Evolutionary conservation across 2,329 filamentous ascomycete genomes (phyloP), one percentile per base, ranked within the genome.

Genomic region (Diaporthe vaccinii): DNA sequence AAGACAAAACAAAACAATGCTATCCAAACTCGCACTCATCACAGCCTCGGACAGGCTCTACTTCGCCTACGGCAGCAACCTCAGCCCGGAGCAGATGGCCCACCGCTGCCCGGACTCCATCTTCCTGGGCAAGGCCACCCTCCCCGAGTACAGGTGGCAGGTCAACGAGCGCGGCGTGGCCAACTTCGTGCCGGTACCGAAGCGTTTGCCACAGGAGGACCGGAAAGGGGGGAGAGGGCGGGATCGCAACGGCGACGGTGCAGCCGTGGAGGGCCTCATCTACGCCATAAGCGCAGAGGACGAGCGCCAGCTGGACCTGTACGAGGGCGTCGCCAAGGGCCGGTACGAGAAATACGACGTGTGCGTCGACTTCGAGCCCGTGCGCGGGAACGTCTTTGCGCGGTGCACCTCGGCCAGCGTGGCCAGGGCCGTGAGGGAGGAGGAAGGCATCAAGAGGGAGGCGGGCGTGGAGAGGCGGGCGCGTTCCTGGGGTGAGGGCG

Each of bases 11-110:
- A 14, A 12, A 4, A n/a, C 3, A 14, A 67, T 67, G 61, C 20
- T 67, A 34, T 20, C 41, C 61, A 9, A 49, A 20, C 41, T 34
- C 44, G 10, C 41, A 25, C 61, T 67, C 61, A 67, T 67, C 28
- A 49, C 61, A 49, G 61, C 61, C 61, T 67, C 61, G 15, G 61
- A 67, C 61, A 46, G 61, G 61, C 61, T 67, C 20, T 67, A 49
- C 10, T 67, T 67, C 61, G 61, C 61, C 61, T 67, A 67, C 17
- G 61, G 41, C 9, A 67, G 25, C 61, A 67, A 49, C 41, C 41
- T 67, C 39, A 67, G 61, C 61, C 61, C 61, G 20, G 61, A 67
- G 28, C 28, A 67, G 28, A 67, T 67, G 61, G 61, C 61, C 28
- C 61, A 20, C 28, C 61, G 61, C 25, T 67, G 61, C 61, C 61